Evolutionary conservation across 2,329 filamentous ascomycete species (phyloP).

Genomic region (Coniochaeta pulveracea): DNA sequence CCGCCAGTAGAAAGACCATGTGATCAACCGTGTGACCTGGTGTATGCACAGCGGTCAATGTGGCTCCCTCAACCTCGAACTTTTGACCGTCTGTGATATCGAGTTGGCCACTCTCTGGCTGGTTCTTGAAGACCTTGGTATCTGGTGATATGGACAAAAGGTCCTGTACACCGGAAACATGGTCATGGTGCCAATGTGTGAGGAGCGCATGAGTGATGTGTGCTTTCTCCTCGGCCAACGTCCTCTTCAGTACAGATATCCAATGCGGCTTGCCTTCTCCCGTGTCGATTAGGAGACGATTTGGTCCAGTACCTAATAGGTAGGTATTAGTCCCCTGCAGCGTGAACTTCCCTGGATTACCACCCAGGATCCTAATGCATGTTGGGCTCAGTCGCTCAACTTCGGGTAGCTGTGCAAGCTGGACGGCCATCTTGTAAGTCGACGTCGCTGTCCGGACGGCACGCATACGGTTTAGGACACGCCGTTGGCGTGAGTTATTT

Average conservation of each 20-base stretch:
- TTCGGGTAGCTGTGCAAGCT: slow-evolving; percentile 54
- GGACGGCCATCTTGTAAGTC: slow-evolving; percentile 40
- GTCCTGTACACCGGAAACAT: slow-evolving; percentile 65
- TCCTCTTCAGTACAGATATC: slow-evolving; percentile 52
- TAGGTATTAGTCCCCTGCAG: slow-evolving; percentile 89
- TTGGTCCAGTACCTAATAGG: slow-evolving; percentile 63
- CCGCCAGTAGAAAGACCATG: slow-evolving; percentile 48
- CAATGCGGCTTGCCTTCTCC: slow-evolving; percentile 72
- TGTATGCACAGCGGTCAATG: slow-evolving; percentile 49
- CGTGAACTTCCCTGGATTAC: slow-evolving; percentile 77
- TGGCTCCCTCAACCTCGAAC: slow-evolving; percentile 41
- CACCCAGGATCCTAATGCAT: slow-evolving; percentile 76
- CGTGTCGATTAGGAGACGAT: slow-evolving; percentile 78
- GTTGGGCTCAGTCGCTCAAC: slow-evolving; percentile 67
- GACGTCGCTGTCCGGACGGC: background rate
- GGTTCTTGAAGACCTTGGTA: slow-evolving; percentile 49
- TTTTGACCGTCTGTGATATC: slow-evolving; percentile 33
- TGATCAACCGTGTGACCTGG: slow-evolving; percentile 65
- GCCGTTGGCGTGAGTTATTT: background rate
- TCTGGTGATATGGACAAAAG: slow-evolving; percentile 52
- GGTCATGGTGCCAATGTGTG: slow-evolving; percentile 90
- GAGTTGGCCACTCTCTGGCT: slow-evolving; percentile 28
- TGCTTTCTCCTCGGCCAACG: slow-evolving; percentile 57
- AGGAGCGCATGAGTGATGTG: slow-evolving; percentile 60
- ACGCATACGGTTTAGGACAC: too few species aligned